Conservation (phyloP, 2,329 filamentous ascomycete genomes). For the Botryotinia globosa region DNA sequence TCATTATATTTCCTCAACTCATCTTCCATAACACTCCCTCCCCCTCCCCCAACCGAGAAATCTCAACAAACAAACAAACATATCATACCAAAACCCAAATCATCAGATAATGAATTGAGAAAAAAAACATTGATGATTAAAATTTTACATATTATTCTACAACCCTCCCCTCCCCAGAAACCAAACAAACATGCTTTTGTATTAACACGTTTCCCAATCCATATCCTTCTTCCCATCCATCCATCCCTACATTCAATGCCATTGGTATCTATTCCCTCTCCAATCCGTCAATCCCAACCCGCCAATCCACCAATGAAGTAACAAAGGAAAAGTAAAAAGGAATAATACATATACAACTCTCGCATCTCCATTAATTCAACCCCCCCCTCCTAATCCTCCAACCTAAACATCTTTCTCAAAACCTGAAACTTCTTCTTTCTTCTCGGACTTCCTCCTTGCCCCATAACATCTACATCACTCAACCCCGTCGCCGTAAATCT, state of each 20-base stretch:
- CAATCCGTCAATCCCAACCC: not conserved
- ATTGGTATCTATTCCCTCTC: not conserved
- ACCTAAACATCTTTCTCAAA: constrained; percentile 63
- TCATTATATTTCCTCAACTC: too few species aligned
- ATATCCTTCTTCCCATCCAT: not conserved
- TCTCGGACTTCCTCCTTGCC: constrained; percentile 21
- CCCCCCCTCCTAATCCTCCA: constrained; percentile 47
- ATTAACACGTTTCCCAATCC: not conserved
- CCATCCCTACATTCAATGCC: not conserved
- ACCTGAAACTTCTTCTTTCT: constrained; percentile 68
- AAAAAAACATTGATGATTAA: not conserved
- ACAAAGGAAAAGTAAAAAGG: not conserved
- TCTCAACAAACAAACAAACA: not conserved
- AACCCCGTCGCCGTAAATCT: constrained; percentile 34
- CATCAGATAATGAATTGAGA: not conserved
- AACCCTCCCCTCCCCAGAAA: not conserved
- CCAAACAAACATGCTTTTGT: not conserved
- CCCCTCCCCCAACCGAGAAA: not conserved
- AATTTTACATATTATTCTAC: not conserved
- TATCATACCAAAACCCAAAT: not conserved
- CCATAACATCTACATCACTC: constrained; percentile 25
- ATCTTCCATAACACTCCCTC: not conserved
- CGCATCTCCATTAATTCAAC: not conserved
- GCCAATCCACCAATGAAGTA: not conserved
- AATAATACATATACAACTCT: not conserved